Evolutionary conservation across 2,329 filamentous ascomycete species (phyloP), one percentile per base, ranked within the genome.

Genomic region (Colletotrichum orchidophilum): DNA sequence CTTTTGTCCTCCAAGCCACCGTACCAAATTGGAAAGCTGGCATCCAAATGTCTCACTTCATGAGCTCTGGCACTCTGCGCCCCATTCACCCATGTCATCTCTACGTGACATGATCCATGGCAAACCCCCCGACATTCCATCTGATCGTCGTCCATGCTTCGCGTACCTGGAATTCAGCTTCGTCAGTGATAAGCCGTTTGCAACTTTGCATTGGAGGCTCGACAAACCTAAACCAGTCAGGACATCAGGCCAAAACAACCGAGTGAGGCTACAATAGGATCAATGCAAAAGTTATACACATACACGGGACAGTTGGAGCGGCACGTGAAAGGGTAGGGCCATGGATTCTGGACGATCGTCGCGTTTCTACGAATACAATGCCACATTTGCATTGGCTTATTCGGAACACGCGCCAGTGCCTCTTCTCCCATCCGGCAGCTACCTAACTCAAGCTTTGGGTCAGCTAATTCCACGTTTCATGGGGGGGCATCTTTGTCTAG

Each of bases 141-240:
- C 31, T n/a, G 49, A 26, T 31, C 26, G 26, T 50, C 39, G 52
- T 21, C n/a, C 15, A 21, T 24, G 15, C n/a, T 24, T 50, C 3
- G 26, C 35, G 39, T 21, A 26, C 13, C 3, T 18, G 46, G 9
- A 60, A 6, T 18, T n/a, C 21, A 21, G 15, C 21, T 21, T 60
- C 24, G 26, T 27, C 3, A 24, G 50, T 33, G 35, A 35, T 15
- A 46, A 57, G 53, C 63, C 68, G 63, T 62, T 71, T 71, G 68
- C 68, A 46, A 46, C 18, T 21, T n/a, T n/a, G 39, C 39, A 46
- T 46, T 62, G 46, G 49, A 46, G 31, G 15, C 49, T 31, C 18
- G 24, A 53, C 62, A 52, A 27, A 66, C 13, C 24, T 26, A 52
- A 31, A 54, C 15, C 12, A 27, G 21, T 27, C 21, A 42, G 15